Percentiles rank a stretch among this genome's conserved stretches.
phyloP scores from a whole-genome alignment of 2,329 filamentous ascomycete species.

The Emergomyces africanus region DNA sequence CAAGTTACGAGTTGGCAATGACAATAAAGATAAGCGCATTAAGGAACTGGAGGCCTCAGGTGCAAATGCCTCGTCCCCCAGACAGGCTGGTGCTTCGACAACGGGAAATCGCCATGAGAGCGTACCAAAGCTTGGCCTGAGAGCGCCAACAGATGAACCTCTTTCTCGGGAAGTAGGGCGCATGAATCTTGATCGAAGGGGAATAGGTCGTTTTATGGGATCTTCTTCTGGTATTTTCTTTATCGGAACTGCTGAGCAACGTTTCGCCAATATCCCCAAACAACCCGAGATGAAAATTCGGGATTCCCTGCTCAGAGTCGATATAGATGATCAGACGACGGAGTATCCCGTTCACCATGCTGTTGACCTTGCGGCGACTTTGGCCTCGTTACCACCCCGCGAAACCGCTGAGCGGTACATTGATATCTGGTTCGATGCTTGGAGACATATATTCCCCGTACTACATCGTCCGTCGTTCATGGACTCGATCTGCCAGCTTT shows the following conservation, averaged over 20 bases:
- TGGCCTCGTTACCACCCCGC: conserved; percentile 3
- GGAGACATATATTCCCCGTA: conserved; percentile 9
- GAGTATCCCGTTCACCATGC: conserved; percentile 6
- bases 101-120: background rate
- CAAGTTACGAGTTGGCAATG: conserved; percentile 5
- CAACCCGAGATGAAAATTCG: conserved; percentile 4
- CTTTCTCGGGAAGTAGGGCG: conserved; percentile 9
- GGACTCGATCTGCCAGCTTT: conserved; percentile 5
- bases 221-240: conserved; percentile 10
- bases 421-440: conserved; percentile 9
- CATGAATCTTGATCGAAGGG: conserved; percentile 7
- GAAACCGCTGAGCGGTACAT: conserved; percentile 6
- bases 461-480: conserved; percentile 8
- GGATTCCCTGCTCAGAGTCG: conserved; percentile 8
- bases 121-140: background rate
- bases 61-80: background rate
- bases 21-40: conserved; percentile 7
- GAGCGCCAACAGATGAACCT: conserved; percentile 5
- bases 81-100: background rate
- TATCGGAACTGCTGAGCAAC: conserved; percentile 8
- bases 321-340: conserved; percentile 6
- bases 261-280: conserved; percentile 5
- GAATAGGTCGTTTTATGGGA: conserved; percentile 9
- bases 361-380: background rate
- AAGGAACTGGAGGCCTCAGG: conserved; percentile 5